Evolutionary conservation across 202 grass and related monocot genomes (phyloP), one percentile per base, ranked within the genome.

Genomic region (Schoenoplectus tabernaemontani): DNA sequence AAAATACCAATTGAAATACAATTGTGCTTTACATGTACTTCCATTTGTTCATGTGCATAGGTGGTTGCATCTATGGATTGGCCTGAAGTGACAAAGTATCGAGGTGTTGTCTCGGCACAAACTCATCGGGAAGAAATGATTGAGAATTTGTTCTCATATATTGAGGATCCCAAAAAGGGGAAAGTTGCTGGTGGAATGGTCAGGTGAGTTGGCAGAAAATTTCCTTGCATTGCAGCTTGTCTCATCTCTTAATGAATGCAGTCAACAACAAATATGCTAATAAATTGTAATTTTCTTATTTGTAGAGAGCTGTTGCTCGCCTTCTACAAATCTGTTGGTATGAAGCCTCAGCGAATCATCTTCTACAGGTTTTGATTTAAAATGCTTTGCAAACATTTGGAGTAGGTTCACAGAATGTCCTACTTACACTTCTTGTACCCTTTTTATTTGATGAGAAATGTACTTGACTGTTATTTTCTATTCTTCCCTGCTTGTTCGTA

Each of bases 21-120:
- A 34, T 71, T 44, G 0, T 28, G 4, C 61, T 64, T 64, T 36
- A 15, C 1, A 65, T 24, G n/a, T 42, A 12, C 15, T n/a, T 13
- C 34, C 7, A 51, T 70, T 51, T 78, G 80, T 42, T 9, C 43
- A 46, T 83, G 56, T 23, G 7, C 73, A 37, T 57, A 91, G 91
- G 89, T 91, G 6, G 89, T 93, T 38, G 91, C 88, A 44, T 93
- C 91, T 15, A 90, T 90, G 87, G 91, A 93, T 67, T 93, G 86
- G 88, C 86, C 91, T 48, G 84, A 91, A 61, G 86, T 91, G 19
- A 93, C 91, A 24, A 93, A 91, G 79, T 93, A 91, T 64, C 80
- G 85, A 61, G 86, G 91, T 46, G 44, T 93, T 28, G 84, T 93
- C 43, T 91, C 85, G 73, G 91, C 91, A 82, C 92, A 94, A 80